Base-by-base conservation (phyloP, 805 yeast genomes). In the Danielia oregonensis region DNA sequence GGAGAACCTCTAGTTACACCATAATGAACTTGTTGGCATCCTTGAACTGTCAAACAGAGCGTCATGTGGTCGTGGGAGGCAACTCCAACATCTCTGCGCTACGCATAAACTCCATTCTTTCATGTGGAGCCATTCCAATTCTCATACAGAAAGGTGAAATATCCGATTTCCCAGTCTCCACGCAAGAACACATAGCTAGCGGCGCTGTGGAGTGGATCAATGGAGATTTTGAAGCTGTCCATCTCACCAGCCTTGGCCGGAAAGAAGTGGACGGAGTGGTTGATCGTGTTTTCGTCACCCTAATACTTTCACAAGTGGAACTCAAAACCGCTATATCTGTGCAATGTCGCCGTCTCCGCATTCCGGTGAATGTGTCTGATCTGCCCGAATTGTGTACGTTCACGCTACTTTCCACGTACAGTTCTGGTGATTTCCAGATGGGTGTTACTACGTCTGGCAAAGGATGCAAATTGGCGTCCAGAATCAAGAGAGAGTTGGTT, bases 391-490 rank as follows among this genome's bases (percentile, higher is more conserved):
- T 72, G 17, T 84, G 93, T 35, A 77, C 89, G 0, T 89, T 89
- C 55, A 76, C 91, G 1, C 57, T 87, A 35, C 64, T 87, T 15
- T 83, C 96, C 0, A 77, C 89, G 0, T 76, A 74, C 51, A 62
- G 67, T 2, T 78, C 80, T 37, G 93, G 94, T 5, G 78, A 74
- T 33, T 78, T 89, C 58, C 91, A 85, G 55, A 46, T 89, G 33
- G 94, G 95, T 1, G 76, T 89, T 7, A 78, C 91, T 3, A 89
- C 97, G 0, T 75, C 80, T 17, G 95, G 96, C 0, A 84, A 84
- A 59, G 96, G 97, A 4, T 89, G 97, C 62, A 76, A 86, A 33
- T 64, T 89, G 33, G 95, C 96, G 1, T 75, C 79, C 35, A 70
- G 95, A 47, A 72, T 89, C 48, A 83, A 79, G 48, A 66, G 97